Conservation (phyloP, 768 basidiomycete species). For the Suillus subluteus region DNA sequence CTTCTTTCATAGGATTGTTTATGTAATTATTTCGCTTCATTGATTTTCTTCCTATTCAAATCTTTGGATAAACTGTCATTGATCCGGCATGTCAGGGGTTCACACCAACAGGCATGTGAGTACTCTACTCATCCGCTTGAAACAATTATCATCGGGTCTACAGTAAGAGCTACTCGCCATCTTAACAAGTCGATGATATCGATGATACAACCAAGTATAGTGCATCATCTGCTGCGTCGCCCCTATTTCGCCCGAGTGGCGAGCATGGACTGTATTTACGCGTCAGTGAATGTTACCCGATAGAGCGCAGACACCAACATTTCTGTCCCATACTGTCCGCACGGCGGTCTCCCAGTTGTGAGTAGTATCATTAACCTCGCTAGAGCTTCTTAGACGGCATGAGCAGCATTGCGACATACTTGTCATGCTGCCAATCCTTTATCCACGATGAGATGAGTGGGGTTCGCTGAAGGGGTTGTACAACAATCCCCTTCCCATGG, state of each 20-base stretch:
- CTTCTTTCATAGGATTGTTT: conserved; percentile 26
- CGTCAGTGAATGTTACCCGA: neutral
- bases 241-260: too few species aligned
- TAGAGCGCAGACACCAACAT: neutral
- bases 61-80: conserved; percentile 3
- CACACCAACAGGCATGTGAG: neutral
- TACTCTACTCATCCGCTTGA: neutral
- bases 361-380: neutral
- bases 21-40: conserved; percentile 39
- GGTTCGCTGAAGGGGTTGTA: conserved; percentile 10
- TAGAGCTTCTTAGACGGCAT: neutral
- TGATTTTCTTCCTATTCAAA: conserved; percentile 14
- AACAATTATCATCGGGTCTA: neutral
- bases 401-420: conserved; percentile 1
- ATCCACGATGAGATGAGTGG: neutral
- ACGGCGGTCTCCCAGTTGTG: neutral
- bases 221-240: neutral
- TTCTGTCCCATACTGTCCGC: too few species aligned
- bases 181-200: neutral
- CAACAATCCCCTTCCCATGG: conserved; percentile 33
- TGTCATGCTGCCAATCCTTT: neutral
- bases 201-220: neutral
- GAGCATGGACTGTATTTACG: neutral
- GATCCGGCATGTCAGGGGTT: neutral
- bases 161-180: neutral